phyloP scores from a whole-genome alignment of 352 stramenopile genomes.

The Phytophthora idaei region DNA sequence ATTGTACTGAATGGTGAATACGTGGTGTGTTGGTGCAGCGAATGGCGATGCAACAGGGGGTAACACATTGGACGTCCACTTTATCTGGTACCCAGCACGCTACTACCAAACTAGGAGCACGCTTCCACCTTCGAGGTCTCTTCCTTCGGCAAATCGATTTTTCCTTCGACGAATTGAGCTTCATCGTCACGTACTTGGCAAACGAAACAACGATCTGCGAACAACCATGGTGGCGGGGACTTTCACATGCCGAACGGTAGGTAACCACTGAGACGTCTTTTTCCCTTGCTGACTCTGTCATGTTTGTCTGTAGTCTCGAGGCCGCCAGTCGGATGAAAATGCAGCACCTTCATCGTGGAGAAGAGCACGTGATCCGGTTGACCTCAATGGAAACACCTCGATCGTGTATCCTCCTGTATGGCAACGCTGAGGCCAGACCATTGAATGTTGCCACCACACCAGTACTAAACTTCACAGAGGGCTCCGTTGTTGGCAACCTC shows the following conservation, averaged over 20 bases:
- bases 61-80: constrained; percentile 35
- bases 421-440: constrained; percentile 45
- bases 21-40: constrained; percentile 14
- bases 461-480: constrained; percentile 44
- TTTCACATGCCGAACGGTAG: constrained; percentile 46
- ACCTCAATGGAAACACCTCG: constrained; percentile 42
- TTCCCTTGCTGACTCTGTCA: neutral
- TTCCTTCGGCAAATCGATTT: constrained; percentile 50
- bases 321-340: constrained; percentile 46
- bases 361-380: constrained; percentile 48
- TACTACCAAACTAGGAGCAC: constrained; percentile 48
- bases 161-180: constrained; percentile 48
- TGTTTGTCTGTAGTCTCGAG: constrained; percentile 30
- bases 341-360: constrained; percentile 39
- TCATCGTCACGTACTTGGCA: constrained; percentile 49
- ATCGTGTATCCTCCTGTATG: constrained; percentile 50
- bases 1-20: constrained; percentile 1
- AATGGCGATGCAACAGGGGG: constrained; percentile 31
- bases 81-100: constrained; percentile 32
- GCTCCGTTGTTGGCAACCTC: constrained; percentile 48
- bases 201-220: constrained; percentile 48
- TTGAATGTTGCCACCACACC: constrained; percentile 33
- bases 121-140: constrained; percentile 50
- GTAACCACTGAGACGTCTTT: neutral
- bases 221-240: constrained; percentile 45